Evolutionary conservation across 768 basidiomycete species (phyloP).

Genomic region (Lactarius tabidus): DNA sequence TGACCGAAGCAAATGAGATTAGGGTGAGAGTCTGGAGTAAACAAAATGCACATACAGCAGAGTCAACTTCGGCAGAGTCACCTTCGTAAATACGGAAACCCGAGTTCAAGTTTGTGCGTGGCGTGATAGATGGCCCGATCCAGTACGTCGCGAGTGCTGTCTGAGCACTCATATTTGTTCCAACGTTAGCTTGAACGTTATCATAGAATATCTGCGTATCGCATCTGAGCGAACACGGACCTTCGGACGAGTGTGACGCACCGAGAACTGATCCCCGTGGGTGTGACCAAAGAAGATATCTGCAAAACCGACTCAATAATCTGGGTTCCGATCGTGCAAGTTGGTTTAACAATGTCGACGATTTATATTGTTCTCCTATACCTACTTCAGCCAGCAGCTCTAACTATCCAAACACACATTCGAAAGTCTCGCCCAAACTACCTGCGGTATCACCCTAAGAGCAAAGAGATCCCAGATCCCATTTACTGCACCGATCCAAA

Average conservation of each 20-base stretch:
- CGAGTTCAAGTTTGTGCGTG: constrained; percentile 65
- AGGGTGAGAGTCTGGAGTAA: background rate
- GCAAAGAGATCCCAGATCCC: too few species aligned
- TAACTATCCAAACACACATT: too few species aligned
- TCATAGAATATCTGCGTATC: constrained; percentile 57
- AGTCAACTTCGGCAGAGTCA: too few species aligned
- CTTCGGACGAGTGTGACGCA: constrained; percentile 29
- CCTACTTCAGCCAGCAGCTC: too few species aligned
- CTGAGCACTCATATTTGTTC: constrained; percentile 49
- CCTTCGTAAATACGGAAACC: constrained; percentile 74
- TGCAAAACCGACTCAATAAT: constrained; percentile 27
- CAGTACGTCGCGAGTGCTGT: constrained; percentile 53
- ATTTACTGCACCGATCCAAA: too few species aligned
- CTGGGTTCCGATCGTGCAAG: constrained; percentile 1
- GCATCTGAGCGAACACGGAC: background rate
- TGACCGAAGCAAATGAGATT: constrained; percentile 29
- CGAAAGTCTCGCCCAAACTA: too few species aligned
- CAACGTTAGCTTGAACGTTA: too few species aligned
- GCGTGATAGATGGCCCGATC: constrained; percentile 68
- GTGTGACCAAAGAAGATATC: constrained; percentile 79
- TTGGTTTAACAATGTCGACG: too few species aligned
- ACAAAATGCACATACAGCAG: constrained; percentile 43
- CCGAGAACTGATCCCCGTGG: constrained; percentile 69
- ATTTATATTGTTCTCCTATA: too few species aligned
- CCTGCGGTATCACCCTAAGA: too few species aligned